A percentile compares a stretch with the other conserved stretches of the same genome.
phyloP scores from a whole-genome alignment of 2,329 filamentous ascomycete species.

The Westerdykella aurantiaca region DNA sequence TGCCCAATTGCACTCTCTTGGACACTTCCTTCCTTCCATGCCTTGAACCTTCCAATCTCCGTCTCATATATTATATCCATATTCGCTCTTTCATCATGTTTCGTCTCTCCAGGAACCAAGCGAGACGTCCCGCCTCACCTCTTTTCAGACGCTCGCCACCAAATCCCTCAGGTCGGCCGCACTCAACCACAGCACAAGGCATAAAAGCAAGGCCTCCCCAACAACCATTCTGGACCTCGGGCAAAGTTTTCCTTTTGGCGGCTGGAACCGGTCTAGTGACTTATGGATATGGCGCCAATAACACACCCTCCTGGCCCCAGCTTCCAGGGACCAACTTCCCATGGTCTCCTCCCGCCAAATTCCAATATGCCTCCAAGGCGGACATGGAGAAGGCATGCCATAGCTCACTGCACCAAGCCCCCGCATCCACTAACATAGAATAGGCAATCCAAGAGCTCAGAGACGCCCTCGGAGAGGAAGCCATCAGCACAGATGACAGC shows the following conservation, averaged over 20 bases:
- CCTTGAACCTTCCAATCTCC: too few relatives aligned
- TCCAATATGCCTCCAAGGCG: constrained; percentile 45
- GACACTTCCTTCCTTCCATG: too few relatives aligned
- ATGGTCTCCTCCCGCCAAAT: constrained; percentile 23
- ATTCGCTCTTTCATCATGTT: constrained; percentile 24
- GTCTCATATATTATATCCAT: too few relatives aligned
- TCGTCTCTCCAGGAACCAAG: constrained; percentile 22
- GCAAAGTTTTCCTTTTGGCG: constrained; percentile 45
- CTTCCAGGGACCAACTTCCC: constrained; percentile 9
- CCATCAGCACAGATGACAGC: constrained; percentile 59
- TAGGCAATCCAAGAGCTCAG: constrained; percentile 55
- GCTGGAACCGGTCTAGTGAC: constrained; percentile 48
- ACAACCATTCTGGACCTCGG: constrained; percentile 44
- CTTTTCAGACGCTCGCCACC: constrained; percentile 11
- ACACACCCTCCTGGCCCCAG: constrained; percentile 27
- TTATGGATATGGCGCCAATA: constrained; percentile 46
- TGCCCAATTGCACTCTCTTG: background rate
- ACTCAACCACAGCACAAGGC: background rate
- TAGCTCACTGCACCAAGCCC: background rate
- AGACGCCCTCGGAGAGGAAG: constrained; percentile 49
- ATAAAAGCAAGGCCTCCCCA: constrained; percentile 14
- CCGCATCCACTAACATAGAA: background rate
- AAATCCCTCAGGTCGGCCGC: background rate
- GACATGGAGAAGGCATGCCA: constrained; percentile 47
- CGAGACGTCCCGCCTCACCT: constrained; percentile 25